These are phyloP conservation scores for Tetracladium setigerum DNA, from an alignment of 495 filamentous ascomycete species.

Conservation along the genomic window DNA sequence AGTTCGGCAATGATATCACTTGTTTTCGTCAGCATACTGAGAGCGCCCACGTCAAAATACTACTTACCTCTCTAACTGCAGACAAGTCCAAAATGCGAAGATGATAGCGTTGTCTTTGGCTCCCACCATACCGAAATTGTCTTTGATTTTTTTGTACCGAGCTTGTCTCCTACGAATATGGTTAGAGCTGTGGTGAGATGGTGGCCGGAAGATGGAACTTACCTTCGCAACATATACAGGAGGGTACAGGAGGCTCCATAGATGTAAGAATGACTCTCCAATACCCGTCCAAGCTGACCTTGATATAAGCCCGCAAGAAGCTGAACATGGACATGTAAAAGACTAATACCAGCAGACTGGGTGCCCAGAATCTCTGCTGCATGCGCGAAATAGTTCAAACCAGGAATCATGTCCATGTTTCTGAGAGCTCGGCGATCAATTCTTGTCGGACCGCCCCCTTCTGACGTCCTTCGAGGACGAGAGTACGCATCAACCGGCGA, in stretches of 20 bases:
- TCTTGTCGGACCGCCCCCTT: constrained; percentile 3
- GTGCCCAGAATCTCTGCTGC: constrained; percentile 83
- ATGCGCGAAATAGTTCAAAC: constrained; percentile 79
- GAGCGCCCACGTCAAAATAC: not conserved
- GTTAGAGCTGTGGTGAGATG: constrained; percentile 4
- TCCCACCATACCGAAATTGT: not conserved
- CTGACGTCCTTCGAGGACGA: constrained; percentile 12
- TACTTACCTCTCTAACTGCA: constrained; percentile 84
- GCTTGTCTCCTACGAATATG: constrained; percentile 28
- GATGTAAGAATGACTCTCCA: constrained; percentile 90
- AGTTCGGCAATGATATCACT: constrained; percentile 92
- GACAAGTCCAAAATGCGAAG: constrained; percentile 87
- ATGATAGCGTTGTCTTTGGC: constrained; percentile 48
- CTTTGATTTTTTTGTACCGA: constrained; percentile 15
- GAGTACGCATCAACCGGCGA: constrained; percentile 39
- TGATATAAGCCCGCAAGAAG: constrained; percentile 84
- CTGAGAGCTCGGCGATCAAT: constrained; percentile 22
- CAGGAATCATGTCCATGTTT: constrained; percentile 86
- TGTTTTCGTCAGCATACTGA: constrained; percentile 5
- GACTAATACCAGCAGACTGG: constrained; percentile 65
- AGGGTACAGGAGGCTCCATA: constrained; percentile 67
- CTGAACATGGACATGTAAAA: constrained; percentile 77
- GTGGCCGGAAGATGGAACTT: constrained; percentile 24
- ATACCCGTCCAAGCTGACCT: constrained; percentile 76
- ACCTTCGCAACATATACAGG: constrained; percentile 72